These are phyloP conservation scores for Arthrobotrys sphaeroides DNA, from an alignment of 2,329 filamentous ascomycete genomes.

Conservation along the genomic window DNA sequence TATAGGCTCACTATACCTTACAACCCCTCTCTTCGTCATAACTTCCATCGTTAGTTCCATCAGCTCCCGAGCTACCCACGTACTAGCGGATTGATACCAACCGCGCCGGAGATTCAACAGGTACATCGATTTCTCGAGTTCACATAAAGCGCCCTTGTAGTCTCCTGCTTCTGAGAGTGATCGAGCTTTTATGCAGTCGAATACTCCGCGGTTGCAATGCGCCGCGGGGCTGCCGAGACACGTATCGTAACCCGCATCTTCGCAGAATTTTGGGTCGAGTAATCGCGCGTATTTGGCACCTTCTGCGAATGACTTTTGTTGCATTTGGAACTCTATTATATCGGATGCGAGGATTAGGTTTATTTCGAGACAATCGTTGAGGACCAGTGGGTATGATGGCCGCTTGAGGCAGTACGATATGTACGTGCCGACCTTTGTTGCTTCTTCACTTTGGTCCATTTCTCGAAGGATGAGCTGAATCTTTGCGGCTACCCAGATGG, in stretches of 20 bases:
- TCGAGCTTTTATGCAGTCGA: neutral
- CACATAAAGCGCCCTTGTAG: neutral
- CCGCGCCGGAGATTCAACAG: too few species aligned
- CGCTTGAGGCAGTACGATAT: neutral
- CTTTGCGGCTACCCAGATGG: neutral
- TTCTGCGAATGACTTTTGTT: neutral
- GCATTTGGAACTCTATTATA: neutral
- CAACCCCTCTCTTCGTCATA: conserved; percentile 14
- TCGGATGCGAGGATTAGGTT: neutral
- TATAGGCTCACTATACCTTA: conserved; percentile 22
- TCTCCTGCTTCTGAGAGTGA: neutral
- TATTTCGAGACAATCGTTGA: neutral
- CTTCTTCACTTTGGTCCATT: neutral
- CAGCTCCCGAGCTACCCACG: neutral
- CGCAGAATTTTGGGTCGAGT: neutral
- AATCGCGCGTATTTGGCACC: neutral
- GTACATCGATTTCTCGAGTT: neutral
- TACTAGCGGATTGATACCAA: neutral
- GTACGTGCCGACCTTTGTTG: neutral
- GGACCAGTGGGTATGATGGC: neutral
- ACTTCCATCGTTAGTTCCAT: neutral
- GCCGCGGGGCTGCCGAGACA: neutral
- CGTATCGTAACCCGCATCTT: neutral
- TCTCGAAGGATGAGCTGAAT: neutral
- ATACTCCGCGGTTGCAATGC: neutral